These are phyloP conservation scores for Zygnema circumcarinatum DNA, from an alignment of 139 green algal genomes.

Conservation along the genomic window DNA sequence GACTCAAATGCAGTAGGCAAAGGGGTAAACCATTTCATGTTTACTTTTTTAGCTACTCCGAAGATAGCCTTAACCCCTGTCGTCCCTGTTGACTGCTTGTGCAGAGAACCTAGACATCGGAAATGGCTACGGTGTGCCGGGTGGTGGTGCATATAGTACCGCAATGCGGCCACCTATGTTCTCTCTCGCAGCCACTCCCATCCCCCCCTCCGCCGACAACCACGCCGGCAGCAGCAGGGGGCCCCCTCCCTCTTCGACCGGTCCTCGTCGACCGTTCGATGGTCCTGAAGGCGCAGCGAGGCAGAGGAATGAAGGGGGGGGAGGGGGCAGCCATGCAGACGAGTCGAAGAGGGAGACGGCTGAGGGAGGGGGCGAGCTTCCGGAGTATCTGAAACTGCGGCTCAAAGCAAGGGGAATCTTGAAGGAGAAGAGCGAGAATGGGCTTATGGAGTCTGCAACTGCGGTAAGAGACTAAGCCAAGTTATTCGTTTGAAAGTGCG, in stretches of 20 bases:
- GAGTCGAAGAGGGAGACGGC: not conserved
- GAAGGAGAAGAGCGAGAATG: constrained; percentile 12
- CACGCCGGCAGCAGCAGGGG: not conserved
- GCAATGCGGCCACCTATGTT: constrained; percentile 34
- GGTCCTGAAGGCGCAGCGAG: not conserved
- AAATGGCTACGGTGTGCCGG: constrained; percentile 55
- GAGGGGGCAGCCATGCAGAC: not conserved
- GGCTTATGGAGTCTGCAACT: not conserved
- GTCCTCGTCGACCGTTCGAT: not conserved
- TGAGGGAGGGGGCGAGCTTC: not conserved
- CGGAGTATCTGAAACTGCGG: constrained; percentile 40
- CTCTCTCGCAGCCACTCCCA: not conserved
- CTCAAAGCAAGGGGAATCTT: constrained; percentile 43
- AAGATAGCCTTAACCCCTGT: too few relatives aligned
- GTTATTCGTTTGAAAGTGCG: not conserved
- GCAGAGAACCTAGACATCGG: constrained; percentile 44
- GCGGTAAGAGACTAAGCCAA: not conserved
- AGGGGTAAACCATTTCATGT: too few relatives aligned
- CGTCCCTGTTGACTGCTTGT: too few relatives aligned
- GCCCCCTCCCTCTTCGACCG: not conserved
- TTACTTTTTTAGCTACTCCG: too few relatives aligned
- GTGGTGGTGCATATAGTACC: constrained; percentile 32
- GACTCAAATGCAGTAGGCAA: too few relatives aligned
- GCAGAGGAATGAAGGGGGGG: not conserved
- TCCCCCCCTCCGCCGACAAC: not conserved